phyloP scores from a whole-genome alignment of 768 basidiomycete species.

The Coprinellus micaceus region DNA sequence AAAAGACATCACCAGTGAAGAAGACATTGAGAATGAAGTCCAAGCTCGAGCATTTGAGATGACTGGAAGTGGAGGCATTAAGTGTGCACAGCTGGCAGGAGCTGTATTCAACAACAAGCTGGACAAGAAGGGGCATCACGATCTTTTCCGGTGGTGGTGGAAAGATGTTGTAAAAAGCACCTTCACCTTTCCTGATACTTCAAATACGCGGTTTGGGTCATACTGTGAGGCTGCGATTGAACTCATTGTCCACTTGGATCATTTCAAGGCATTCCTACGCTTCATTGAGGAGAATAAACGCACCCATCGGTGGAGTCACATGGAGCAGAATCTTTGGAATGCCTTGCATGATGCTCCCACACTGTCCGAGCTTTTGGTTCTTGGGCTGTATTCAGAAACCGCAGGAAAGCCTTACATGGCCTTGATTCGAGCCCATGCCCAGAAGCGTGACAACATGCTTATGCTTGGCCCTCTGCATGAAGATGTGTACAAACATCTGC shows the following conservation, averaged over 20 bases:
- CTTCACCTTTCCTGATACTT: slow-evolving; percentile 24
- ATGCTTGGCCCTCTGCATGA: background rate
- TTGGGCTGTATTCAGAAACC: slow-evolving; percentile 2
- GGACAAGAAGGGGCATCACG: slow-evolving; percentile 33
- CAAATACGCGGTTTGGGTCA: slow-evolving; percentile 22
- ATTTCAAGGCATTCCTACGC: slow-evolving; percentile 18
- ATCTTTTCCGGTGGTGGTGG: slow-evolving; percentile 18
- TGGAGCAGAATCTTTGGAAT: slow-evolving; percentile 24
- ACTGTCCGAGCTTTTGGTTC: slow-evolving; percentile 15
- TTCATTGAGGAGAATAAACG: slow-evolving; percentile 20
- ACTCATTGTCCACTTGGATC: slow-evolving; percentile 18
- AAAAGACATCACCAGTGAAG: background rate
- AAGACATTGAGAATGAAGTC: background rate
- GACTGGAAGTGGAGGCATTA: slow-evolving; percentile 10
- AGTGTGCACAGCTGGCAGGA: slow-evolving; percentile 19
- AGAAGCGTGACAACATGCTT: background rate
- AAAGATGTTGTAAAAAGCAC: slow-evolving; percentile 4
- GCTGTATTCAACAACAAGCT: slow-evolving; percentile 30
- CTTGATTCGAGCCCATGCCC: background rate
- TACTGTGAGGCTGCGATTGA: slow-evolving; percentile 21
- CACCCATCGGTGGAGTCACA: slow-evolving; percentile 15
- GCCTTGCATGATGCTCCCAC: slow-evolving; percentile 20
- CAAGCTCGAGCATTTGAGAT: background rate
- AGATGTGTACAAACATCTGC: background rate
- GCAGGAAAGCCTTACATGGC: background rate